Evolutionary conservation across 2,329 filamentous ascomycete species (phyloP), one percentile per base, ranked within the genome.

Genomic region (Fusarium sp.): DNA sequence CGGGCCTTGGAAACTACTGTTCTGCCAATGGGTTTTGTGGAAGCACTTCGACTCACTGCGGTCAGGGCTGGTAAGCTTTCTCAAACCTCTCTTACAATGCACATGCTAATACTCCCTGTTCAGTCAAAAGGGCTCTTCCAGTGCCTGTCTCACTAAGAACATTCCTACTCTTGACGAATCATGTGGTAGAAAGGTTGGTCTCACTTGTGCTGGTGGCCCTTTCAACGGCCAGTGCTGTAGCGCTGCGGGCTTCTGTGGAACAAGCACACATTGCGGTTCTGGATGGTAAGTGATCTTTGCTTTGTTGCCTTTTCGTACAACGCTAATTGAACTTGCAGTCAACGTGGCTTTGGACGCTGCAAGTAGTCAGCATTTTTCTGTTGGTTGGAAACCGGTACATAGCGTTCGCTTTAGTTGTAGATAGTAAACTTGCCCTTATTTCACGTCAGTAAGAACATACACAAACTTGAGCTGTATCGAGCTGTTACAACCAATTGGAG

Each of bases 141-240:
- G 56, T 7, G 50, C 18, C 2, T 67, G 56, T 27, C 9, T 62
- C 0, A 67, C 62, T 0, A 67, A 60, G 11, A 13, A 57, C 3
- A 56, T 68, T 13, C 62, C 65, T 8, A 7, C 49, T 0, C 15
- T 40, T 1, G 61, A 61, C 11, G 15, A 56, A 1, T 27, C 44
- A 18, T 67, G 62, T 14, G 65, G 62, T 6, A 46, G 27, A 26
- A 57, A 67, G 12, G 62, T 23, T 7, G 44, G 62, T 11, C 44
- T 67, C 0, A 68, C 62, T 1, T 67, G 64, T 42, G 50, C 42
- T 30, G 62, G 55, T n/a, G 62, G 65, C 32, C 44, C 49, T 3
- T 68, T 67, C 18, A 23, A 68, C 11, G 57, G 60, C 14, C 49
- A 68, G 7, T 68, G 64, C 14, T 67, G 65, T 20, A n/a, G 61